These are phyloP conservation scores for Thinopyrum obtusiflorum DNA, from an alignment of 202 grass and related monocot genomes.

Conservation along the genomic window DNA sequence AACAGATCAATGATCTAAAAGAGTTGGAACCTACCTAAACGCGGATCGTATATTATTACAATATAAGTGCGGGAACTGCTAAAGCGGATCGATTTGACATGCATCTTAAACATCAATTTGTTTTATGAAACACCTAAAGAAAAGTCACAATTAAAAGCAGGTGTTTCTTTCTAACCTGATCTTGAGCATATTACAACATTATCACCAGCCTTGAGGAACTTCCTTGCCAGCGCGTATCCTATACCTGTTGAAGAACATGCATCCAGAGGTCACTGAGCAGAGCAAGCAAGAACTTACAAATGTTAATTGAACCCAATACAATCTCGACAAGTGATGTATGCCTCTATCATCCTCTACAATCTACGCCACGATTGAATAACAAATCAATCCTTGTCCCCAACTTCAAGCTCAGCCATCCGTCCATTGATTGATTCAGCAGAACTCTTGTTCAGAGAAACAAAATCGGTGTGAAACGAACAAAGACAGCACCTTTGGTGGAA, in stretches of 20 bases:
- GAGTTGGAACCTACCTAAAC: neutral
- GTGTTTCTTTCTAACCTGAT: conserved; percentile 48
- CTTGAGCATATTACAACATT: conserved; percentile 94
- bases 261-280: neutral
- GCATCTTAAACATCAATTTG: neutral
- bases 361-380: neutral
- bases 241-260: conserved; percentile 52
- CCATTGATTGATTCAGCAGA: neutral
- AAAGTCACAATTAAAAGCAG: neutral
- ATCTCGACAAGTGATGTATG: neutral
- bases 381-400: neutral
- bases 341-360: neutral
- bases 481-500: conserved; percentile 74
- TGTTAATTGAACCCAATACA: neutral
- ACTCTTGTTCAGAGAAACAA: neutral
- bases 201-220: conserved; percentile 84
- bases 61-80: neutral
- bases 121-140: neutral
- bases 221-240: conserved; percentile 78
- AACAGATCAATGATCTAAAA: neutral
- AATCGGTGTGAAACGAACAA: too few species aligned
- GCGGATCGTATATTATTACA: neutral
- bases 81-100: neutral
- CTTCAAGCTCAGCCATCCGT: neutral
- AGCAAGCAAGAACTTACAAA: neutral